A percentile compares a stretch with the other conserved stretches of the same genome.
These are phyloP conservation scores for Penicillium sp. DNA, from an alignment of 2,329 filamentous ascomycete genomes.

Conservation along the genomic window DNA sequence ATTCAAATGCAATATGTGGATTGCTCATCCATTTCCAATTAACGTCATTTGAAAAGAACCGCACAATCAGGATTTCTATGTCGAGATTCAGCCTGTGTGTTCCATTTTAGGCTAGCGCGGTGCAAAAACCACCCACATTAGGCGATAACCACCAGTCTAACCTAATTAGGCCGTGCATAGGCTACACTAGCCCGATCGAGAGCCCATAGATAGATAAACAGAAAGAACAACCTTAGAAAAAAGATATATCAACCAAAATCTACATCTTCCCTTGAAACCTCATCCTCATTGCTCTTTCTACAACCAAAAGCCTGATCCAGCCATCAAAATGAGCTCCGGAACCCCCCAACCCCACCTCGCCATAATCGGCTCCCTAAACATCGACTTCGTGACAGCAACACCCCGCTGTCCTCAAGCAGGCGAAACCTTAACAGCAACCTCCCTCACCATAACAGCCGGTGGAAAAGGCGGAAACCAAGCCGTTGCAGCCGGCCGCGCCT, in stretches of 20 bases:
- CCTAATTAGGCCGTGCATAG: neutral
- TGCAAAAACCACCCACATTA: neutral
- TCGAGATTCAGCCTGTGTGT: neutral
- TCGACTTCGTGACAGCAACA: slow-evolving; percentile 82
- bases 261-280: neutral
- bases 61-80: too few species aligned
- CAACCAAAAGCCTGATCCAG: neutral
- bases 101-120: neutral
- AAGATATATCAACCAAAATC: neutral
- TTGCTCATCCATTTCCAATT: too few species aligned
- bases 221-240: neutral
- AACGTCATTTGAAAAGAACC: too few species aligned
- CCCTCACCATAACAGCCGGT: slow-evolving; percentile 64
- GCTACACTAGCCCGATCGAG: neutral
- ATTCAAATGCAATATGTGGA: accelerated
- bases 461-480: slow-evolving; percentile 27
- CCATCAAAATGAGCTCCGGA: slow-evolving; percentile 13
- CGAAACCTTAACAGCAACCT: slow-evolving; percentile 76
- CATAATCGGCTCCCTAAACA: slow-evolving; percentile 84
- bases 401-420: slow-evolving; percentile 74
- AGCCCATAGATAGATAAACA: neutral
- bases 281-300: neutral
- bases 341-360: slow-evolving; percentile 54
- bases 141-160: neutral
- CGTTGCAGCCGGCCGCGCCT: slow-evolving; percentile 21